Evolutionary conservation across 2,329 filamentous ascomycete species (phyloP).

Genomic region (Xylaria sp.): DNA sequence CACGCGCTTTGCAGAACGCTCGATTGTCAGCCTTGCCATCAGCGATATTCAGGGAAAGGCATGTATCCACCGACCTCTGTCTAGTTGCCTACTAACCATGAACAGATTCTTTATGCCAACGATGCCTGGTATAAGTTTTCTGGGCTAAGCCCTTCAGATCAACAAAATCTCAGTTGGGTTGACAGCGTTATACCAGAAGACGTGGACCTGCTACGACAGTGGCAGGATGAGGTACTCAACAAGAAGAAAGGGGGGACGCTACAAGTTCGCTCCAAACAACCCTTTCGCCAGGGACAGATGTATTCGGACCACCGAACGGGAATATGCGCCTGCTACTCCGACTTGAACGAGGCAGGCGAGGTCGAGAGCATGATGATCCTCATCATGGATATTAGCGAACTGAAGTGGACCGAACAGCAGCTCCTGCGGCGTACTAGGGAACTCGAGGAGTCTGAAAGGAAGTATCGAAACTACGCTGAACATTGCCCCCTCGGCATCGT

Average conservation of each 20-base stretch:
- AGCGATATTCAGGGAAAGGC: slow-evolving; percentile 27
- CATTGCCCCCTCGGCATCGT: slow-evolving; percentile 34
- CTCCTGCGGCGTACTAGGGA: slow-evolving; percentile 28
- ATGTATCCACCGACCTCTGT: not conserved
- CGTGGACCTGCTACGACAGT: slow-evolving; percentile 25
- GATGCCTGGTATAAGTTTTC: slow-evolving; percentile 33
- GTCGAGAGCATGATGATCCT: slow-evolving; percentile 33
- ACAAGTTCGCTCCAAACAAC: slow-evolving; percentile 30
- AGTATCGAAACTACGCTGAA: slow-evolving; percentile 32
- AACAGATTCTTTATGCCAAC: slow-evolving; percentile 33
- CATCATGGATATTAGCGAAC: slow-evolving; percentile 34
- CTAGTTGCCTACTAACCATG: slow-evolving; percentile 1
- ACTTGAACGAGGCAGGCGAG: slow-evolving; percentile 26
- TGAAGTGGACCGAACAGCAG: slow-evolving; percentile 34
- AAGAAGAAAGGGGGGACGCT: slow-evolving; percentile 32
- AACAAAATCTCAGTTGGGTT: slow-evolving; percentile 21
- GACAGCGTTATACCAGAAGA: slow-evolving; percentile 30
- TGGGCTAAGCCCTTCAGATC: slow-evolving; percentile 21
- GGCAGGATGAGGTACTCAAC: slow-evolving; percentile 22
- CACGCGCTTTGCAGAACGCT: slow-evolving; percentile 32
- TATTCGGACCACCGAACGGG: slow-evolving; percentile 29
- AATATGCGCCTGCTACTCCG: slow-evolving; percentile 33
- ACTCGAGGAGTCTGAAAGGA: slow-evolving; percentile 30
- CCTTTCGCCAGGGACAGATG: slow-evolving; percentile 31
- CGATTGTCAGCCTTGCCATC: slow-evolving; percentile 31